Evolutionary conservation across 331 rosid genomes (phyloP).

Genomic region (Malus hybrid): DNA sequence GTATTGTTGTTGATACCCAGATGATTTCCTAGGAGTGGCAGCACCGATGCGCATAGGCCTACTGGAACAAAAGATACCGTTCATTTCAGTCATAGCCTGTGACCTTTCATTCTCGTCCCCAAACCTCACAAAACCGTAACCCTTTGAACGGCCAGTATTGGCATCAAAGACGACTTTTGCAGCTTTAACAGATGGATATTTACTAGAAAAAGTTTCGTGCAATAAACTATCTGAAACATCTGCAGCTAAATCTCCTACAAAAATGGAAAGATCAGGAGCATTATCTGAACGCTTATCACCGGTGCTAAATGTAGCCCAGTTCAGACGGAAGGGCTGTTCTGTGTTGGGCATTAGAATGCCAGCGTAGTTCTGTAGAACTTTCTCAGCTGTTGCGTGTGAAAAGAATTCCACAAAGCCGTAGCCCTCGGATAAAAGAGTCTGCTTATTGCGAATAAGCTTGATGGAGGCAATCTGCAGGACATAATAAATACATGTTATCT

Average conservation of each 20-base stretch:
- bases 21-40: constrained; percentile 92
- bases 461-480: constrained; percentile 59
- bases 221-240: constrained; percentile 81
- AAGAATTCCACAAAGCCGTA: constrained; percentile 87
- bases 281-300: constrained; percentile 84
- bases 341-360: constrained; percentile 71
- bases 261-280: constrained; percentile 84
- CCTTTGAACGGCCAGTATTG: constrained; percentile 92
- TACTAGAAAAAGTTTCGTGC: constrained; percentile 68
- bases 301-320: constrained; percentile 91
- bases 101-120: constrained; percentile 85
- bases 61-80: constrained; percentile 84
- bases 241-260: constrained; percentile 93
- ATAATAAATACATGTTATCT: background rate
- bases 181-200: constrained; percentile 82
- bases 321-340: constrained; percentile 83
- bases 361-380: constrained; percentile 64
- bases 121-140: constrained; percentile 95
- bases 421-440: constrained; percentile 78
- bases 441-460: constrained; percentile 92
- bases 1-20: constrained; percentile 64
- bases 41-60: constrained; percentile 96
- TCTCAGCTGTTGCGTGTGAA: constrained; percentile 75
- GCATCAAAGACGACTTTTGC: constrained; percentile 97
- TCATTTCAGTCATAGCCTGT: constrained; percentile 83